A percentile compares a stretch with the other conserved stretches of the same genome.
These are phyloP conservation scores for Corylus heterophylla DNA, from an alignment of 306 rosid genomes.

Conservation along the genomic window DNA sequence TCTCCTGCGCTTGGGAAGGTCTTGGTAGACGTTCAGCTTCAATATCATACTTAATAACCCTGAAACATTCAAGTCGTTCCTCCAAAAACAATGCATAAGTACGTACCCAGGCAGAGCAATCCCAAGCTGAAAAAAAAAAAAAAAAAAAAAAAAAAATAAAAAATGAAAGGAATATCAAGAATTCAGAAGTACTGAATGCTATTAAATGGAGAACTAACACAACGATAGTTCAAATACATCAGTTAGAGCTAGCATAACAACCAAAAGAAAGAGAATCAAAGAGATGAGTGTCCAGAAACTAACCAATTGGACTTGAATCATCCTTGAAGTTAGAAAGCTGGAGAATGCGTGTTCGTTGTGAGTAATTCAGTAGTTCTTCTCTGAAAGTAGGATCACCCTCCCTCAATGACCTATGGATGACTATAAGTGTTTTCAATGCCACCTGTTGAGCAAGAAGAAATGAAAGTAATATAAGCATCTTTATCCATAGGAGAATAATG, in stretches of 20 bases:
- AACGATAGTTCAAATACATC: slow-evolving; percentile 11
- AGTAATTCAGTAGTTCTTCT: slow-evolving; percentile 88
- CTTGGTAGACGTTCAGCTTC: slow-evolving; percentile 95
- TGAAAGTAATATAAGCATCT: background rate
- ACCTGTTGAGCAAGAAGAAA: slow-evolving; percentile 58
- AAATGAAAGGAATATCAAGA: background rate
- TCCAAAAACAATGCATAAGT: slow-evolving; percentile 97
- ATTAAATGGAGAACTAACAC: background rate
- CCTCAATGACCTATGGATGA: slow-evolving; percentile 88
- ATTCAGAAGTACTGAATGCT: slow-evolving; percentile 3
- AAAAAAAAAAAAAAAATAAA: background rate
- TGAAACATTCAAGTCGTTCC: slow-evolving; percentile 96
- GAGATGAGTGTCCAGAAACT: slow-evolving; percentile 31
- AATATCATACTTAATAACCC: slow-evolving; percentile 87
- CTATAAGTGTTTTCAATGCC: slow-evolving; percentile 86
- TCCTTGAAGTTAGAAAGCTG: slow-evolving; percentile 97
- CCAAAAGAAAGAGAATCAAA: slow-evolving; percentile 16
- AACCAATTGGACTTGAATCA: slow-evolving; percentile 97
- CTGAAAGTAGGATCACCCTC: slow-evolving; percentile 97
- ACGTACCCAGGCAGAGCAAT: slow-evolving; percentile 99
- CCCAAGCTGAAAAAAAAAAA: slow-evolving; percentile 73
- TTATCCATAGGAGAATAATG: slow-evolving; percentile 8
- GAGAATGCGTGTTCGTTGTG: slow-evolving; percentile 83
- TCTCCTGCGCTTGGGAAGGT: slow-evolving; percentile 86
- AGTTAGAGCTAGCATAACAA: slow-evolving; percentile 21